Evolutionary conservation across 208 protist species (phyloP), one percentile per base, ranked within the genome.

Genomic region (Entamoeba moshkovskii): DNA sequence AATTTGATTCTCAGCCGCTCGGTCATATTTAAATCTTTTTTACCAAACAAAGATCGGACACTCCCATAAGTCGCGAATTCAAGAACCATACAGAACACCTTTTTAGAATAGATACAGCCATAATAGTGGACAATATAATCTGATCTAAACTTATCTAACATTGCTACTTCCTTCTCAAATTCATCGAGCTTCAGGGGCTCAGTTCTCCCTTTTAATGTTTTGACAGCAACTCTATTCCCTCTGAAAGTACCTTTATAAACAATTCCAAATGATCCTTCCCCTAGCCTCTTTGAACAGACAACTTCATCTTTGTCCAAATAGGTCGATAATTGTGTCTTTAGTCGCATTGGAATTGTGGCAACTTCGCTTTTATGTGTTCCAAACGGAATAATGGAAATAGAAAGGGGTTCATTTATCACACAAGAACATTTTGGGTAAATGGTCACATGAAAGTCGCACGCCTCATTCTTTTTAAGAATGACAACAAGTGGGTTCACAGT

Each of bases 121-220:
- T 96, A 96, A 46, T 96, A 95, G 18, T 96, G 94, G 4, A 96
- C 66, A 18, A 96, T 95, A 49, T 96, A 96, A 29, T 95, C 95
- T 52, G 96, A 95, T 47, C 95, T 59, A n/a, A 96, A 46, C 44
- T 91, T 92, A 13, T 52, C 93, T 0, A 96, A 48, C 48, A 96
- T 94, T 0, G 94, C 91, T 8, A 96, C 94, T 45, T 96, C 95
- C 66, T 94, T 95, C 93, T 93, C 92, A 91, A 96, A 96, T 38
- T 96, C 45, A 22, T 73, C 46, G 29, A 94, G 13, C 25, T 29
- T 15, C 0, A 13, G 8, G 8, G 13, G 18, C n/a, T 33, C 13
- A 1, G 22, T 33, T 13, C 13, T 29, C 0, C 8, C 8, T 38
- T 85, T 85, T 38, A 85, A 11, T 38, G 33, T 85, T 85, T 85